Evolutionary conservation across 495 filamentous ascomycete species (phyloP), one percentile per base, ranked within the genome.

Genomic region (Hypoxylon rickii): DNA sequence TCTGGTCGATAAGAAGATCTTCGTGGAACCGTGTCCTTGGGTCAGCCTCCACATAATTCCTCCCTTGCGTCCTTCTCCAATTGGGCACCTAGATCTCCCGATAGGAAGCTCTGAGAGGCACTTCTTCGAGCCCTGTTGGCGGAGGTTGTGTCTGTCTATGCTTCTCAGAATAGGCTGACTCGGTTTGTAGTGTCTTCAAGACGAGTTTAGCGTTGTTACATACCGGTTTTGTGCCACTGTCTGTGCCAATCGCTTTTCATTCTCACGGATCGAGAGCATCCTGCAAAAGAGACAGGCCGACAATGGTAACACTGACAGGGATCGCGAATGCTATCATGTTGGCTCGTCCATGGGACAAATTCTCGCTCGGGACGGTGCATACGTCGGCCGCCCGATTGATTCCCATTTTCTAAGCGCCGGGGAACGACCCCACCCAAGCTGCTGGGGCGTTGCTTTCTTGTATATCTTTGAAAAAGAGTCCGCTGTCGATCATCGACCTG

Each of bases 21-120:
- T 15, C 22, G 44, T 41, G 54, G 48, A 65, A 63, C 62, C 65
- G 50, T 6, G 50, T 26, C 40, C 20, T 58, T 42, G 65, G 65
- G 65, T 55, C 55, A 44, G 48, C 44, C 37, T 50, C 40, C 18
- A 13, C 20, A n/a, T n/a, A n/a, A n/a, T n/a, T n/a, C n/a, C n/a
- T n/a, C n/a, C n/a, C n/a, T n/a, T n/a, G n/a, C n/a, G n/a, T n/a
- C 36, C 37, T 4, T n/a, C 29, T 38, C 15, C 12, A 29, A 57
- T 63, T 52, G 33, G 24, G 32, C 36, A 52, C 33, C 21, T 51
- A 13, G 15, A 7, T 31, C 10, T 15, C 36, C 13, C 5, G 19
- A 44, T 44, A 24, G 31, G 34, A 42, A 51, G 37, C 21, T 15
- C 47, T 13, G 43, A 57, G 42, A 55, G 21, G 21, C 24, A 17